Evolutionary conservation across 495 filamentous ascomycete species (phyloP), one percentile per base, ranked within the genome.

Genomic region (Oleoguttula mirabilis): DNA sequence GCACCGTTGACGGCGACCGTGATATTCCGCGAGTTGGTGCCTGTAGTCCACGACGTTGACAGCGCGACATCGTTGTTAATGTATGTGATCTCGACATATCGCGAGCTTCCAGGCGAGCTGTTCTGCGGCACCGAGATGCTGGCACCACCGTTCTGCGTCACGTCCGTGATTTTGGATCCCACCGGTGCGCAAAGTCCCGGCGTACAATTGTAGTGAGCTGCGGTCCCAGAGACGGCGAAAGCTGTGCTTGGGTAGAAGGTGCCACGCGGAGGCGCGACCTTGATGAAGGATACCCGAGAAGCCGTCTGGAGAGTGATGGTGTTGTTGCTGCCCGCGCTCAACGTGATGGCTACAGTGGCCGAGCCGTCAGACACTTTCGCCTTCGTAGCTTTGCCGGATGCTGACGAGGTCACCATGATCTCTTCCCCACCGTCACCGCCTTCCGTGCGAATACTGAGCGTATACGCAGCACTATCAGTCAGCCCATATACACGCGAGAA

Each of bases 11-110:
- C 55, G 0, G 57, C 38, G 12, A 72, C 45, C 1, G 68, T 70
- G 22, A 71, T 57, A 39, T 71, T 72, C 1, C 67, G 51, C 0
- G 64, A 58, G 28, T 71, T 73, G 0, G 60, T 55, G 0, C 66
- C 68, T 36, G 51, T 61, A 0, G 39, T 55, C 65, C 64, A 71
- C 6, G 66, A 48, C 1, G 50, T 62, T 1, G 59, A 53, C 15
- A 70, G 61, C 0, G 71, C 63, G 35, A 73, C 51, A 4, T 70
- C 69, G 40, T 72, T 69, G 48, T 73, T 71, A 50, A 70, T 67
- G 32, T 66, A 71, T 47, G 68, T 63, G 10, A 72, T 42, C 16
- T 64, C 63, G 3, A 68, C 22, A 21, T 64, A 62, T 45, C 69
- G 69, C 4, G 48, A 50, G 3, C 50, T 57, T 10, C 42, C 32